Percentiles rank a stretch among this genome's conserved stretches.
phyloP scores from a whole-genome alignment of 495 filamentous ascomycete species.

The Annulohypoxylon maeteangense region DNA sequence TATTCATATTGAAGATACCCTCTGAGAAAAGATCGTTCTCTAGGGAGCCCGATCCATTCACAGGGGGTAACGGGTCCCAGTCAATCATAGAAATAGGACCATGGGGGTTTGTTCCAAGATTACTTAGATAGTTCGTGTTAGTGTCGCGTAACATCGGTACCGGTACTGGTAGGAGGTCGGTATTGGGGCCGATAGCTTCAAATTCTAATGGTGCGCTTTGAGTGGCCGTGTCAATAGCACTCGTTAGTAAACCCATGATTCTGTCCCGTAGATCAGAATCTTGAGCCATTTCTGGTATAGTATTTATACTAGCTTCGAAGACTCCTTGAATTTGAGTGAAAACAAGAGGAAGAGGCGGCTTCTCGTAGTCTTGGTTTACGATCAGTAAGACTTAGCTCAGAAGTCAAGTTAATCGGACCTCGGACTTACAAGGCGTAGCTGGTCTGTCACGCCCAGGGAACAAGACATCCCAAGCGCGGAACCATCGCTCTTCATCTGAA shows the following conservation, averaged over 20 bases:
- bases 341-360: not conserved
- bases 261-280: not conserved
- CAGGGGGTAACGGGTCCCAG: not conserved
- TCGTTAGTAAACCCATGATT: not conserved
- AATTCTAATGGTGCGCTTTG: not conserved
- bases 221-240: not conserved
- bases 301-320: constrained; percentile 1
- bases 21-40: not conserved
- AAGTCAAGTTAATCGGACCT: not conserved
- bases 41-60: not conserved
- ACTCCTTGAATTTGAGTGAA: constrained; percentile 3
- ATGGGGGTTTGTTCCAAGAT: not conserved
- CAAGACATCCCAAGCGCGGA: constrained; percentile 14
- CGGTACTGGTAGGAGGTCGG: not conserved
- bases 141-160: not conserved
- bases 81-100: not conserved
- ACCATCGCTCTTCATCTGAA: constrained; percentile 23
- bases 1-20: not conserved
- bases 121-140: not conserved
- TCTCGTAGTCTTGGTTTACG: constrained; percentile 16
- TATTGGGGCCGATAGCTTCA: not conserved
- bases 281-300: not conserved
- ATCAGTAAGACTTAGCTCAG: not conserved
- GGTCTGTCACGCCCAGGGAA: constrained; percentile 14
- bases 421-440: constrained; percentile 13